Percentiles rank a stretch among this genome's conserved stretches.
Evolutionary conservation across 768 basidiomycete species (phyloP).

Genomic region (Rhizopogon salebrosus): DNA sequence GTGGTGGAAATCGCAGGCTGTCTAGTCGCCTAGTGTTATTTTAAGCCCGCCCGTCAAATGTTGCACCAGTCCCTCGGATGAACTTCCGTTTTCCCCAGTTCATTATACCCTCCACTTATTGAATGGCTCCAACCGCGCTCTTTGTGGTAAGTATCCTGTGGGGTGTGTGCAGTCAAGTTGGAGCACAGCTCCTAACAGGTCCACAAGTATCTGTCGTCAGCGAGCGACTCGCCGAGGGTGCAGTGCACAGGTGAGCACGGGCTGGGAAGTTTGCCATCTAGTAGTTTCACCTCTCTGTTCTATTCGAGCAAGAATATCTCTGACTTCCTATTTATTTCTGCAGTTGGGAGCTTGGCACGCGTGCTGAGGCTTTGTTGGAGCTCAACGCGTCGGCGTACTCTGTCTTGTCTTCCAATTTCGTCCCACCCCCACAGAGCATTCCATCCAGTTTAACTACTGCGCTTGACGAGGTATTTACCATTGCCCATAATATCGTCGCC

Average conservation of each 20-base stretch:
- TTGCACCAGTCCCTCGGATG: not conserved
- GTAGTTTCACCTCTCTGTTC: not conserved
- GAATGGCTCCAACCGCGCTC: not conserved
- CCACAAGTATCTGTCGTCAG: conserved; percentile 32
- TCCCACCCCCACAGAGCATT: conserved; percentile 23
- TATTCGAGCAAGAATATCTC: not conserved
- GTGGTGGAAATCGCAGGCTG: not conserved
- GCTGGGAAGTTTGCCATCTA: not conserved
- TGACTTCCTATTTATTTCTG: not conserved
- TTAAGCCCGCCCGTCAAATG: not conserved
- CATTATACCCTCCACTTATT: not conserved
- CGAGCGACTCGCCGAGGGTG: conserved; percentile 34
- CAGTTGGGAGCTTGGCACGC: conserved; percentile 54
- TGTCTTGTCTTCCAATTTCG: conserved; percentile 31
- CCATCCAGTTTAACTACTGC: conserved; percentile 19
- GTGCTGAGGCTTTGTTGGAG: conserved; percentile 47
- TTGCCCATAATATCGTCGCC: conserved; percentile 45
- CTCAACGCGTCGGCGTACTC: conserved; percentile 40
- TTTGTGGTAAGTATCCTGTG: conserved; percentile 4
- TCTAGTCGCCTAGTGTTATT: not conserved
- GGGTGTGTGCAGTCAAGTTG: not conserved
- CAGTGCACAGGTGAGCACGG: conserved; percentile 34
- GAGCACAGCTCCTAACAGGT: conserved; percentile 31
- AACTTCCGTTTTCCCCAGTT: not conserved
- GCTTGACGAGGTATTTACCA: conserved; percentile 52